Base-by-base conservation (phyloP, 805 yeast species). In the Metschnikowia amazonensis region DNA sequence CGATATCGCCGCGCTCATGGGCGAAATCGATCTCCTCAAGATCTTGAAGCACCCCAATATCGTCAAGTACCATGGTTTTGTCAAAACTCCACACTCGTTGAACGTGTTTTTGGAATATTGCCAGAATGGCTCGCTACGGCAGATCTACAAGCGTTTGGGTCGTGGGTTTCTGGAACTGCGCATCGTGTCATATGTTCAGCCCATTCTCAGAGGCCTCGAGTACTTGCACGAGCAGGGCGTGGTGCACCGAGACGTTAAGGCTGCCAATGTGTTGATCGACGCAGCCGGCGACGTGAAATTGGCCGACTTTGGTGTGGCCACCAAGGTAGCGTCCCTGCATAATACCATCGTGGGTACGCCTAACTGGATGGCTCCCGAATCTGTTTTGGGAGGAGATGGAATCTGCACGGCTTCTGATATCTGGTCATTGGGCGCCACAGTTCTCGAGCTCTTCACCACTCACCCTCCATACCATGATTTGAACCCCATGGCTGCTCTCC, bases 361-460 rank as follows among this genome's bases (percentile, higher is more conserved):
- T 0, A 86, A 92, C 60, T 94, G 98, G 98, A 90, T 94, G 97
- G 97, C 99, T 0, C 99, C 99, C 0, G 99, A 94, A 60, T 82
- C 95, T 2, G 86, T 94, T 3, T 72, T 83, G 34, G 82, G 89
- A 1, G 76, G 76, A 55, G 86, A 84, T 57, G 95, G 95, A 2
- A 85, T 92, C 1, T 83, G 95, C 8, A 80, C 92, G 0, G 85
- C 95, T 1, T 87, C 96, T 2, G 99, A 94, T 66, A 79, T 86
- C 24, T 86, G 94, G 98, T 86, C 96, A 6, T 65, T 94, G 23
- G 99, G 98, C 2, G 95, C 97, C n/a, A 92, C 98, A 0, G 78
- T 90, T 3, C 79, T 92, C 2, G 99, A 94, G 62, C 70, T 94
- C 34, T 69, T 88, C 42, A 84, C 96, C 0, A 95, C 89, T 0